Conservation (phyloP, 2,329 filamentous ascomycete genomes). For the Diaporthe velutina region DNA sequence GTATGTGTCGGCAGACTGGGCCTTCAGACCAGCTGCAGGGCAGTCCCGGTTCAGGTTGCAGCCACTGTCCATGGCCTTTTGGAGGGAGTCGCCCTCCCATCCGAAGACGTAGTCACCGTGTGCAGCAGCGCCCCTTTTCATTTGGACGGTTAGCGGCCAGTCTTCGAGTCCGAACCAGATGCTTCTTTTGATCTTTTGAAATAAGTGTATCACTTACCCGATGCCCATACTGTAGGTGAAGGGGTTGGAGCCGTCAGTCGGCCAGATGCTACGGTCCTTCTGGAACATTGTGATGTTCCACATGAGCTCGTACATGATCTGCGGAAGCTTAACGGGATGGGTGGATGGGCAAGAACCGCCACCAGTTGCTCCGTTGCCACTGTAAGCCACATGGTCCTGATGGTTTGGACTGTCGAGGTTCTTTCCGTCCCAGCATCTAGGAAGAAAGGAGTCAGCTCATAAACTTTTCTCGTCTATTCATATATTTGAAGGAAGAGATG, state of each 20-base stretch:
- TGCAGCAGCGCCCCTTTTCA: slow-evolving; percentile 56
- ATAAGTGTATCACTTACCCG: slow-evolving; percentile 46
- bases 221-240: slow-evolving; percentile 60
- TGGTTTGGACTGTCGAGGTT: slow-evolving; percentile 41
- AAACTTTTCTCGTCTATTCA: too few relatives aligned
- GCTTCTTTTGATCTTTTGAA: neutral
- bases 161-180: neutral
- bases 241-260: slow-evolving; percentile 56
- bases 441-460: slow-evolving; percentile 46
- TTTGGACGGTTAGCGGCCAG: neutral
- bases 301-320: slow-evolving; percentile 64
- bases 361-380: slow-evolving; percentile 58
- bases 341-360: slow-evolving; percentile 60
- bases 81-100: slow-evolving; percentile 62
- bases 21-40: slow-evolving; percentile 57
- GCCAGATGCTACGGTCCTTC: slow-evolving; percentile 55
- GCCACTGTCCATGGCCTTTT: slow-evolving; percentile 61
- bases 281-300: slow-evolving; percentile 59
- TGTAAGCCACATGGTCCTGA: slow-evolving; percentile 59
- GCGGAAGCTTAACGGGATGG: slow-evolving; percentile 60
- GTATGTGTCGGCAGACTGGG: slow-evolving; percentile 59
- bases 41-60: slow-evolving; percentile 63
- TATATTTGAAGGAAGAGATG: too few relatives aligned
- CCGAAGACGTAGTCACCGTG: slow-evolving; percentile 67
- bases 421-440: slow-evolving; percentile 35